phyloP scores from a whole-genome alignment of 352 stramenopile species.

The Globisporangium radiosum region DNA sequence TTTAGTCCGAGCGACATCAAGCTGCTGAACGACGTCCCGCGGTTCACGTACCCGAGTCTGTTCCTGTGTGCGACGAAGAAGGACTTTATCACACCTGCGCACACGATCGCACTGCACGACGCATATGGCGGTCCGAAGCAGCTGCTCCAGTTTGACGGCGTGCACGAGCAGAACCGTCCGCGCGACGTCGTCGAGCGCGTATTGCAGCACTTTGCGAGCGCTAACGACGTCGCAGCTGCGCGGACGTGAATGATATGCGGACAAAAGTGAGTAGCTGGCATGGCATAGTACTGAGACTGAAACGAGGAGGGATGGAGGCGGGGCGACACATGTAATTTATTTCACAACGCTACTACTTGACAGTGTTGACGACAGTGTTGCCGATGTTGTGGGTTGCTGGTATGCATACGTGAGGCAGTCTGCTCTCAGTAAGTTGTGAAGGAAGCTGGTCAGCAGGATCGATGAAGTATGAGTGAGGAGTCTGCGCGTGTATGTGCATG shows the following conservation, averaged over 20 bases:
- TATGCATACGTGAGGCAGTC: neutral
- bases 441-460: too few species aligned
- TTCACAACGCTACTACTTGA: neutral
- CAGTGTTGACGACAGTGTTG: neutral
- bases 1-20: conserved; percentile 50
- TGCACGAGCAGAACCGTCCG: conserved; percentile 59
- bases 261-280: neutral
- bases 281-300: conserved; percentile 3
- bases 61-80: conserved; percentile 68
- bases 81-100: conserved; percentile 64
- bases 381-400: neutral
- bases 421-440: too few species aligned
- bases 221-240: neutral
- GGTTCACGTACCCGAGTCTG: conserved; percentile 43
- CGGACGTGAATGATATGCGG: neutral
- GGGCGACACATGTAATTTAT: conserved; percentile 5
- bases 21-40: conserved; percentile 33
- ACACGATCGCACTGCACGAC: conserved; percentile 44
- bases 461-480: too few species aligned
- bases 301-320: neutral
- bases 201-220: conserved; percentile 28
- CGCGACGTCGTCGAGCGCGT: conserved; percentile 34
- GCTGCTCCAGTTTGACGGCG: conserved; percentile 44
- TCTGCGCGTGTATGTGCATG: too few species aligned
- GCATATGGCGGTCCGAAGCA: conserved; percentile 55